Evolutionary conservation across 202 grass and related monocot species (phyloP).

Genomic region (Zizania palustris): DNA sequence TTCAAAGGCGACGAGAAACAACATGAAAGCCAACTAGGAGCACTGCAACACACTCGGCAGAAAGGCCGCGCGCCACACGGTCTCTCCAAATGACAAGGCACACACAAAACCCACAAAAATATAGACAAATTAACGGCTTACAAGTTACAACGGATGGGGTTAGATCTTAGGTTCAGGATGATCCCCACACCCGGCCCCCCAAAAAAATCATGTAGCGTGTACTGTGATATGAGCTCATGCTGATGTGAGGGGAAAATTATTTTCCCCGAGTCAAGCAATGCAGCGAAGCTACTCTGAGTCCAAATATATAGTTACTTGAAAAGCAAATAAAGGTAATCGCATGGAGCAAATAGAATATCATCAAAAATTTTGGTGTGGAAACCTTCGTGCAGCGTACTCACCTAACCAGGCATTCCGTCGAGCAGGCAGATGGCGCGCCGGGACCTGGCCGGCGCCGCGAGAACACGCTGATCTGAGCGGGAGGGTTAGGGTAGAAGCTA

Average conservation of each 20-base stretch:
- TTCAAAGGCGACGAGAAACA: not conserved
- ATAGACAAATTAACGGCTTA: not conserved
- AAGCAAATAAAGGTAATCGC: not conserved
- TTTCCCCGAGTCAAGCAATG: not conserved
- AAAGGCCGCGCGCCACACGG: not conserved
- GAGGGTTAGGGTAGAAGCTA: not conserved
- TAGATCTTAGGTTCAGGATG: constrained; percentile 21
- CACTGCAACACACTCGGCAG: not conserved
- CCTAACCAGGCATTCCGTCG: constrained; percentile 38
- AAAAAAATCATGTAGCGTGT: constrained; percentile 31
- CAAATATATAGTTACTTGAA: not conserved
- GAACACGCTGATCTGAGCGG: not conserved
- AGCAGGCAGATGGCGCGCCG: constrained; percentile 17
- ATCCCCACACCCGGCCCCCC: not conserved
- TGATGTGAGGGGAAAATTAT: not conserved
- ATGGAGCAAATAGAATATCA: not conserved
- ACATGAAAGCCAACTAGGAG: constrained; percentile 17
- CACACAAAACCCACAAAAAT: not conserved
- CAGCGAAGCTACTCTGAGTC: not conserved
- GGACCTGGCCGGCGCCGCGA: not conserved
- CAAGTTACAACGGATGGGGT: not conserved
- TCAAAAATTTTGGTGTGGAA: not conserved
- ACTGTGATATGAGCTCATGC: constrained; percentile 26
- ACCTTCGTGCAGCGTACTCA: constrained; percentile 13
- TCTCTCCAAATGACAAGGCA: not conserved